Evolutionary conservation across 2,329 filamentous ascomycete species (phyloP).

Genomic region (Epicoccum nigrum): DNA sequence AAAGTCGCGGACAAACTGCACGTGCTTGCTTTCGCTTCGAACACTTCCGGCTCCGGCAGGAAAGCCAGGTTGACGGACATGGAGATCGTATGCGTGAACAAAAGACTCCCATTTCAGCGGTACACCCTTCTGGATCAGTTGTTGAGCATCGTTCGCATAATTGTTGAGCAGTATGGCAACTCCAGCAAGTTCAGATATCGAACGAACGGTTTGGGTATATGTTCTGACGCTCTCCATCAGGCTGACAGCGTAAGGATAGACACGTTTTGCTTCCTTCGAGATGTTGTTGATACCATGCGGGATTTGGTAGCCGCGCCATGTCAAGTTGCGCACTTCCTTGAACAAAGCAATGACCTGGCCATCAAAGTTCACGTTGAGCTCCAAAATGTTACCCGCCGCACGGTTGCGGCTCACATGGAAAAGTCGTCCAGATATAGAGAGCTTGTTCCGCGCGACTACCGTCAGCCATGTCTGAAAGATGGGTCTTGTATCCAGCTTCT

Average conservation of each 20-base stretch:
- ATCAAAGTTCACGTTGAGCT: constrained; percentile 95
- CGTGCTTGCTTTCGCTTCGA: constrained; percentile 82
- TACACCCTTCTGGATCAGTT: constrained; percentile 82
- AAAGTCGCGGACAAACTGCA: constrained; percentile 95
- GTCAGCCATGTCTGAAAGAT: constrained; percentile 96
- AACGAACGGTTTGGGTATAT: constrained; percentile 83
- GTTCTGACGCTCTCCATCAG: constrained; percentile 99
- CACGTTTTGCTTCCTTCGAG: constrained; percentile 97
- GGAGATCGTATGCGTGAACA: constrained; percentile 93
- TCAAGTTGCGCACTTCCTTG: constrained; percentile 95
- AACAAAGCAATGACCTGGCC: constrained; percentile 96
- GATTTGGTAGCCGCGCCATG: constrained; percentile 93
- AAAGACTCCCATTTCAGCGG: constrained; percentile 97
- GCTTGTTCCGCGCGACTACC: constrained; percentile 85
- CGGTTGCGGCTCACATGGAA: constrained; percentile 89
- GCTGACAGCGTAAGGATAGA: constrained; percentile 97
- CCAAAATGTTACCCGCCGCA: constrained; percentile 85
- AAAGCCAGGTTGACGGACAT: constrained; percentile 69
- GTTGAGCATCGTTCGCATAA: constrained; percentile 89
- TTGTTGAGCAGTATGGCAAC: constrained; percentile 87
- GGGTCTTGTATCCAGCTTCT: constrained; percentile 91
- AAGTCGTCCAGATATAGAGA: constrained; percentile 88
- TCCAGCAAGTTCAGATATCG: constrained; percentile 83
- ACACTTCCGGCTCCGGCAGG: constrained; percentile 65
- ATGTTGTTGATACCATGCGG: constrained; percentile 94